These are phyloP conservation scores for Letharia lupina DNA, from an alignment of 495 filamentous ascomycete genomes.

Conservation along the genomic window DNA sequence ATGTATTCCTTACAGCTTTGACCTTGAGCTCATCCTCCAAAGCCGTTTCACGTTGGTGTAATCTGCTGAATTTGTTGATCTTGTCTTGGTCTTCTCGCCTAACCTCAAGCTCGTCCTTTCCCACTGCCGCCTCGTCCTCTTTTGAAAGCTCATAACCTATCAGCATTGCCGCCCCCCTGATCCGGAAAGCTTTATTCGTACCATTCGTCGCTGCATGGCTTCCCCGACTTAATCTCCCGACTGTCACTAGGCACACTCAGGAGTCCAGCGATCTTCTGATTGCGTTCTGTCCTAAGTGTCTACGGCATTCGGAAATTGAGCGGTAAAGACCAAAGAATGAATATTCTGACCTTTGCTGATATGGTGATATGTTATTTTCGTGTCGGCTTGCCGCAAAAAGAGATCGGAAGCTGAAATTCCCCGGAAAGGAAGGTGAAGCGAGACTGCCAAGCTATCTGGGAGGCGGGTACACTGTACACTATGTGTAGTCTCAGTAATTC, in stretches of 20 bases:
- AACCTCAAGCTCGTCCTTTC: constrained; percentile 76
- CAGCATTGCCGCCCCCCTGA: neutral
- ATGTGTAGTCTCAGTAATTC: too few relatives aligned
- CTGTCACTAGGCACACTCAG: too few relatives aligned
- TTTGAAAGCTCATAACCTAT: constrained; percentile 61
- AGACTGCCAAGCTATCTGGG: neutral
- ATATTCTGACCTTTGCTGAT: neutral
- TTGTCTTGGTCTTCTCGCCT: constrained; percentile 95
- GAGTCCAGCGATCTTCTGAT: neutral
- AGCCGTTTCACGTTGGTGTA: constrained; percentile 74
- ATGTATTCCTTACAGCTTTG: constrained; percentile 55
- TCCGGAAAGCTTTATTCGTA: constrained; percentile 3
- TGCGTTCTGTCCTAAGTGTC: neutral
- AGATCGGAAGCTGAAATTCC: neutral
- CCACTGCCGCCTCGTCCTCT: constrained; percentile 72
- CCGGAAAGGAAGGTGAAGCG: neutral
- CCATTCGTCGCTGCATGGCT: constrained; percentile 26
- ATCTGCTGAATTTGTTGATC: constrained; percentile 93
- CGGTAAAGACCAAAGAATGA: neutral
- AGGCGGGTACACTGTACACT: too few relatives aligned
- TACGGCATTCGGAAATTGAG: neutral
- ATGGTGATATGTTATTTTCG: neutral
- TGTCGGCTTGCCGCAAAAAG: neutral
- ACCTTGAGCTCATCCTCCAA: constrained; percentile 74
- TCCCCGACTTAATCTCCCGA: neutral